Evolutionary conservation across 2,329 filamentous ascomycete genomes (phyloP).

Genomic region (Aaosphaeria arxii): DNA sequence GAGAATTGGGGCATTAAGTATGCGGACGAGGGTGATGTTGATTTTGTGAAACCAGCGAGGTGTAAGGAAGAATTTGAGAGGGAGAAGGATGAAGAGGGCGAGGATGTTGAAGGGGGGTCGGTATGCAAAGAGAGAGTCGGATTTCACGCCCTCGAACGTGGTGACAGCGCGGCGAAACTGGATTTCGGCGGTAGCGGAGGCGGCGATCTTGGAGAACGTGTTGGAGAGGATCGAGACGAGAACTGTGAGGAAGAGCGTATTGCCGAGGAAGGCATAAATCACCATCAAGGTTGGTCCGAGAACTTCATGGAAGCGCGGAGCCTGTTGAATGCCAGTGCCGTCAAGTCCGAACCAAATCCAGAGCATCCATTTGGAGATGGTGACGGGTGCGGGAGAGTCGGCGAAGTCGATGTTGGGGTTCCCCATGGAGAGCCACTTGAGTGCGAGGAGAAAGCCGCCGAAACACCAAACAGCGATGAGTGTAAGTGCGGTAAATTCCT

Average conservation of each 20-base stretch:
- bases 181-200: conserved; percentile 77
- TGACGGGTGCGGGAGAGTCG: conserved; percentile 55
- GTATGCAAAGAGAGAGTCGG: conserved; percentile 79
- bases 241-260: conserved; percentile 85
- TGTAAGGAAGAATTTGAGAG: conserved; percentile 74
- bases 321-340: conserved; percentile 56
- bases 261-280: conserved; percentile 79
- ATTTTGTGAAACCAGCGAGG: conserved; percentile 88
- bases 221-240: conserved; percentile 83
- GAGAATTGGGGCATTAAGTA: conserved; percentile 72
- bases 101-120: conserved; percentile 81
- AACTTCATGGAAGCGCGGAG: conserved; percentile 72
- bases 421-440: conserved; percentile 68
- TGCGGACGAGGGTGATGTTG: conserved; percentile 72
- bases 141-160: conserved; percentile 82
- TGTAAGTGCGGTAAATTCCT: conserved; percentile 76
- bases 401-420: conserved; percentile 27
- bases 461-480: conserved; percentile 79
- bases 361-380: conserved; percentile 86
- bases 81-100: conserved; percentile 70
- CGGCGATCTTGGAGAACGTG: conserved; percentile 75
- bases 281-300: conserved; percentile 78
- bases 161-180: conserved; percentile 78
- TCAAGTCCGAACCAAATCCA: conserved; percentile 92
- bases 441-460: conserved; percentile 73